Conservation (phyloP, 2,329 filamentous ascomycete genomes). For the Cladosporium sphaerospermum region DNA sequence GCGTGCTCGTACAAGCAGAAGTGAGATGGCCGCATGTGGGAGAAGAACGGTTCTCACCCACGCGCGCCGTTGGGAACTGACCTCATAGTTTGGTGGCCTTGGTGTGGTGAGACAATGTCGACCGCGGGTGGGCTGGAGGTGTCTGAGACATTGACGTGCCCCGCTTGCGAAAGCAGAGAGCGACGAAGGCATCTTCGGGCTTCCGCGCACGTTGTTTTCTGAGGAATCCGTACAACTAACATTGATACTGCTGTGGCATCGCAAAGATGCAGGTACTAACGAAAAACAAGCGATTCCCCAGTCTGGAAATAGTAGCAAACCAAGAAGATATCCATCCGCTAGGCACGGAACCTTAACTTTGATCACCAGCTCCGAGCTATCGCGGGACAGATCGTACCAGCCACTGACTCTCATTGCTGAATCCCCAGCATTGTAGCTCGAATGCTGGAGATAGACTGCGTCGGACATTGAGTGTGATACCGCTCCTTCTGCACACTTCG, state of each 20-base stretch:
- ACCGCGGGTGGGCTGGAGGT: neutral
- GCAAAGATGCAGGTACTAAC: too few relatives aligned
- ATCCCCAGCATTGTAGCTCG: slow-evolving; percentile 1
- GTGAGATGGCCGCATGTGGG: too few relatives aligned
- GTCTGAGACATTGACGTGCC: slow-evolving; percentile 8
- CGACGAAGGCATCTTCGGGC: neutral
- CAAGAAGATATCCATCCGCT: too few relatives aligned
- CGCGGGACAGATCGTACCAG: slow-evolving; percentile 1
- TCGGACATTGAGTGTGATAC: neutral
- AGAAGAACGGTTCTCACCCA: too few relatives aligned
- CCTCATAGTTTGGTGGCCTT: slow-evolving; percentile 4
- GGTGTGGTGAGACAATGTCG: neutral
- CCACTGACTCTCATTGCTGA: slow-evolving; percentile 2
- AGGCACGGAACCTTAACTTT: too few relatives aligned
- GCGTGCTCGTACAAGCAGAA: too few relatives aligned
- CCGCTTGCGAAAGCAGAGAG: neutral
- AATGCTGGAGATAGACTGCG: neutral
- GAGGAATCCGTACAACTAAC: too few relatives aligned
- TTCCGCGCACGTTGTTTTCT: neutral
- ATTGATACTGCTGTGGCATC: too few relatives aligned
- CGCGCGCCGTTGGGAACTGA: neutral
- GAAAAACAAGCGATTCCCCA: too few relatives aligned
- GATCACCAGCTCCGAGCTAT: too few relatives aligned
- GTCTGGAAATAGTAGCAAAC: too few relatives aligned
- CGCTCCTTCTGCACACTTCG: neutral